These are phyloP conservation scores for Phytopythium boreale DNA, from an alignment of 352 stramenopile genomes.

Conservation along the genomic window DNA sequence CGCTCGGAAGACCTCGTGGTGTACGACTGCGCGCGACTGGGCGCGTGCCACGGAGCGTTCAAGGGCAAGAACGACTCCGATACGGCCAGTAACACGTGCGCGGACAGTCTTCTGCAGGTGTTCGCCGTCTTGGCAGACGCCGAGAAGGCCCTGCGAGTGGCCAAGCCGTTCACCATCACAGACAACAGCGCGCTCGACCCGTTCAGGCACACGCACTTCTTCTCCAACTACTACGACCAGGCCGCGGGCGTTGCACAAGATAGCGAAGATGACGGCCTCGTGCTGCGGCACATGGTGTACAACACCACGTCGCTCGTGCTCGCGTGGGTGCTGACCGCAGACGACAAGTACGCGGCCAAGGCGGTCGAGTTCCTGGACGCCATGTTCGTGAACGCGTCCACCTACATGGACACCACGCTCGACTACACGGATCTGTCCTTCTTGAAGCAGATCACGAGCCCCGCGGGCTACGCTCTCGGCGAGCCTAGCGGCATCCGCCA, in stretches of 20 bases:
- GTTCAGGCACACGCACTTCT: constrained; percentile 15
- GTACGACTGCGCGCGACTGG: constrained; percentile 22
- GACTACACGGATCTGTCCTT: constrained; percentile 36
- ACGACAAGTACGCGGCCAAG: constrained; percentile 29
- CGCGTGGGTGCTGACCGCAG: constrained; percentile 27
- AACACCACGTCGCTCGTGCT: constrained; percentile 42
- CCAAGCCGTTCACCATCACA: constrained; percentile 22
- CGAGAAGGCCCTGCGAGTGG: constrained; percentile 19
- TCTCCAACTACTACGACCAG: constrained; percentile 36
- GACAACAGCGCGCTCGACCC: constrained; percentile 18
- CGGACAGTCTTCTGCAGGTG: neutral
- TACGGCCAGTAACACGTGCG: neutral
- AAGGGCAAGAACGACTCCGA: constrained; percentile 1
- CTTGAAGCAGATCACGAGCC: constrained; percentile 20
- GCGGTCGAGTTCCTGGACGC: constrained; percentile 23
- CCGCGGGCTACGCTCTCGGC: constrained; percentile 11
- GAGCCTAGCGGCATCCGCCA: constrained; percentile 26
- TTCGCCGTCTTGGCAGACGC: constrained; percentile 23
- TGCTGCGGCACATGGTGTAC: constrained; percentile 46
- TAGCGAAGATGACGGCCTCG: constrained; percentile 17
- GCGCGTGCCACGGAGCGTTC: constrained; percentile 4
- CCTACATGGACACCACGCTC: constrained; percentile 23
- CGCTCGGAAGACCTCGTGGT: constrained; percentile 18
- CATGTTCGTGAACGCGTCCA: constrained; percentile 33
- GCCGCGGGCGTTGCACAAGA: neutral